Conservation (phyloP, 306 rosid species). For the Ochetophila trinervis region DNA sequence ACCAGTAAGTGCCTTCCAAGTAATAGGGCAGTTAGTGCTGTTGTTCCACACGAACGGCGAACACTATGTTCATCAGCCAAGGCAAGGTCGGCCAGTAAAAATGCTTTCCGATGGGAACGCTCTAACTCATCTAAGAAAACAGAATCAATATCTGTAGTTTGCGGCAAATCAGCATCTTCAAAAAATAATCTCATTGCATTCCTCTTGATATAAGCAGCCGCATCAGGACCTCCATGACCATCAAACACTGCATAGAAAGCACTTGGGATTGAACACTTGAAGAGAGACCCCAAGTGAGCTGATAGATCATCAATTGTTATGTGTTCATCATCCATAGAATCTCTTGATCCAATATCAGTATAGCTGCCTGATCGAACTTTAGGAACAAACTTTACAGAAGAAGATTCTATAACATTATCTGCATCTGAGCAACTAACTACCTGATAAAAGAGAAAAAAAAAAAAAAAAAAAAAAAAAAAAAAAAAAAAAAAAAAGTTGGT, state of each 20-base stretch:
- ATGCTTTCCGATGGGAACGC: slow-evolving; percentile 70
- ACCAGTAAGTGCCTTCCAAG: slow-evolving; percentile 79
- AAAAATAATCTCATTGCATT: slow-evolving; percentile 75
- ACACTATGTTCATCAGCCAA: slow-evolving; percentile 63
- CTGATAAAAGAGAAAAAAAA: slow-evolving; percentile 34
- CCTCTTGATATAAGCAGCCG: slow-evolving; percentile 75
- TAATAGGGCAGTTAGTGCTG: slow-evolving; percentile 82
- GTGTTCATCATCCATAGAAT: slow-evolving; percentile 91
- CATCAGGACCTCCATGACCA: slow-evolving; percentile 94
- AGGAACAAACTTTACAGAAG: slow-evolving; percentile 50
- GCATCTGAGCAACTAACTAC: slow-evolving; percentile 52
- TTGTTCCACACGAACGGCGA: slow-evolving; percentile 74
- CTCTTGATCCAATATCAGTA: slow-evolving; percentile 65
- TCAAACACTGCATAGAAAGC: slow-evolving; percentile 92
- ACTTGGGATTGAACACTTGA: slow-evolving; percentile 45
- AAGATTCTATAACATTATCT: slow-evolving; percentile 41
- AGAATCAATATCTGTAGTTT: slow-evolving; percentile 44
- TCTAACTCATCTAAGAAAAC: slow-evolving; percentile 56
- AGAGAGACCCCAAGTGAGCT: slow-evolving; percentile 52
- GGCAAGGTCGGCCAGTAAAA: slow-evolving; percentile 72
- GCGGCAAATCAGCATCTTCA: slow-evolving; percentile 63
- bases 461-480: neutral
- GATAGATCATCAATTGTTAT: slow-evolving; percentile 74
- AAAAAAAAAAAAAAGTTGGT: slow-evolving; percentile 3
- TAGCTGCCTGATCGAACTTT: slow-evolving; percentile 73